Evolutionary conservation across 768 basidiomycete species (phyloP).

Genomic region (Tricholoma flavovirens): DNA sequence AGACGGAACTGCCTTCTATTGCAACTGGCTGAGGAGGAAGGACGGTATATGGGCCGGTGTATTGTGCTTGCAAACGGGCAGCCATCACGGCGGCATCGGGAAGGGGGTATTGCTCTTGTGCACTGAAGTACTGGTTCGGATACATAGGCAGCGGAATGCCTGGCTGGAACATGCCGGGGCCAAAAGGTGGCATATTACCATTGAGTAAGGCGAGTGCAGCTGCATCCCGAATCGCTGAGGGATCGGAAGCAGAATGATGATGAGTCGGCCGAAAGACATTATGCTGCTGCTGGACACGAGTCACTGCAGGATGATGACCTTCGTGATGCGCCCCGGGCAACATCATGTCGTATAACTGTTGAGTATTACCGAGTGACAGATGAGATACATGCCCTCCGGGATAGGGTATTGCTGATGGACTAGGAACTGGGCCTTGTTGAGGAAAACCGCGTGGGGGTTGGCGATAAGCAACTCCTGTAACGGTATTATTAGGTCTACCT

Average conservation of each 20-base stretch:
- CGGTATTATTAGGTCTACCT: constrained; percentile 45
- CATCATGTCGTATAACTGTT: constrained; percentile 82
- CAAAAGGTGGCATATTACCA: constrained; percentile 51
- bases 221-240: constrained; percentile 68
- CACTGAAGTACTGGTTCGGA: constrained; percentile 62
- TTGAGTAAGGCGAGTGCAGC: constrained; percentile 60
- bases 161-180: constrained; percentile 53
- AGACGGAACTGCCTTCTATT: constrained; percentile 27
- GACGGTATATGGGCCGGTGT: constrained; percentile 44
- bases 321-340: constrained; percentile 48
- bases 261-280: constrained; percentile 68
- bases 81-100: constrained; percentile 54
- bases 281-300: constrained; percentile 76
- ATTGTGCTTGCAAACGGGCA: constrained; percentile 60
- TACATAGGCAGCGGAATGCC: constrained; percentile 56
- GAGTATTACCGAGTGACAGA: constrained; percentile 66
- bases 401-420: constrained; percentile 49
- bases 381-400: constrained; percentile 52
- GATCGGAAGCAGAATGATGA: constrained; percentile 82
- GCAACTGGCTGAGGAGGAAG: constrained; percentile 25
- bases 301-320: constrained; percentile 57
- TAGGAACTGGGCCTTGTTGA: constrained; percentile 47
- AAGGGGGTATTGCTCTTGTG: constrained; percentile 50
- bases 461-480: constrained; percentile 49
- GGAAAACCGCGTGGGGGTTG: constrained; percentile 56